Evolutionary conservation across 495 filamentous ascomycete genomes (phyloP), one percentile per base, ranked within the genome.

Genomic region (Margaritispora aquatica): DNA sequence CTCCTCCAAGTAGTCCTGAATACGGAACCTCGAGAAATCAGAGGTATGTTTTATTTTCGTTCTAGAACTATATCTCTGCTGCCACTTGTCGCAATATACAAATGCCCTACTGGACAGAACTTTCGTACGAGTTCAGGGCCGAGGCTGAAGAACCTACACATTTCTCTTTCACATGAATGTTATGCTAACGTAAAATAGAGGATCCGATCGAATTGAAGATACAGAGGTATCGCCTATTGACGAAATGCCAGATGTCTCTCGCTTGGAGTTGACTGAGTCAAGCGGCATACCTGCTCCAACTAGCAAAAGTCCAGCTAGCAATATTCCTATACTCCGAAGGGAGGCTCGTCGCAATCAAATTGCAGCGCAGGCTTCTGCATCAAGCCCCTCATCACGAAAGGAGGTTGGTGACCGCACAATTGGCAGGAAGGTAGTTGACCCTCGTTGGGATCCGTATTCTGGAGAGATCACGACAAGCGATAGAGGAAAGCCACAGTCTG

Each of bases 201-300:
- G 54, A 54, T 61, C 61, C 29, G 19, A 24, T 49, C 50, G 51
- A 17, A 17, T 34, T 13, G 64, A 66, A 58, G 66, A 61, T 46
- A 68, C 63, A 49, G 75, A 80, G 54, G 78, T 82, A 20, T 82
- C 79, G 36, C 79, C 79, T 23, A 80, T 82, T 24, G 78, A 82
- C 57, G 77, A 80, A 57, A 70, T 71, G 21, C 64, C 69, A 54
- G 73, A 72, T 57, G 65, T 71, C 56, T 71, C 70, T 48, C 64
- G 64, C 46, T 60, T 66, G 47, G 58, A 61, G 27, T 59, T 68
- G 52, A 38, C 52, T 62, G 27, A 62, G 55, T 10, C 38, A 44
- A 44, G 38, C 19, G 49, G 62, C 9, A 63, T 38, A 59, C 63
- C 58, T n/a, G 66, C 22, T 24, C 47, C 54, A 41, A 60, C 31